Evolutionary conservation across 176 grass and related monocot species (phyloP), one percentile per base, ranked within the genome.

Genomic region (Hyparrhenia diplandra): DNA sequence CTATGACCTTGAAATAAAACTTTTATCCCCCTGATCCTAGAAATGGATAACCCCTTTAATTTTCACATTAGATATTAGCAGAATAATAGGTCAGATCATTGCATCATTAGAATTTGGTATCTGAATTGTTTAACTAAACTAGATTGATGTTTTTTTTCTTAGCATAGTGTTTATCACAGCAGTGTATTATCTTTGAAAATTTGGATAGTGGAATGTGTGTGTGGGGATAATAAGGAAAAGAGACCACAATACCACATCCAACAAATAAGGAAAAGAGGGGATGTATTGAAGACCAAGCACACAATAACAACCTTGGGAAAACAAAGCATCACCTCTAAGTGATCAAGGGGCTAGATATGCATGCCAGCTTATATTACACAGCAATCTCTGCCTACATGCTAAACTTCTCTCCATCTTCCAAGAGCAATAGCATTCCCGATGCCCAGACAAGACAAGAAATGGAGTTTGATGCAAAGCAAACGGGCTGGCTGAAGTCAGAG

Each of bases 241-340:
- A 72, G 9, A n/a, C 23, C 21, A 17, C 32, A 1, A 54, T n/a
- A n/a, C 20, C 51, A 54, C 51, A 46, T 5, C 40, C 54, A 54
- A 77, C 64, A 74, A 57, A 6, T 20, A 9, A 54, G 36, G 21
- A 78, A 77, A 78, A 59, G 21, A 70, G 64, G 64, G 36, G 36
- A 7, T n/a, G n/a, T n/a, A n/a, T n/a, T n/a, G n/a, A n/a, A n/a
- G n/a, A n/a, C n/a, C 65, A 71, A 75, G 69, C 13, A 62, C 17
- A 66, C 25, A 14, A 59, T 61, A 47, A 76, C 34, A n/a, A n/a
- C n/a, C 41, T 75, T 71, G 57, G 29, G 13, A 57, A 91, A 91
- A 81, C 21, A 78, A 74, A 86, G 37, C 16, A 52, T 17, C 55
- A 94, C 91, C 92, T 94, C 92, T 30, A 98, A 85, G 66, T 95